These are phyloP conservation scores for Pyrenochaeta sp. DNA, from an alignment of 2,329 filamentous ascomycete genomes.

Conservation along the genomic window DNA sequence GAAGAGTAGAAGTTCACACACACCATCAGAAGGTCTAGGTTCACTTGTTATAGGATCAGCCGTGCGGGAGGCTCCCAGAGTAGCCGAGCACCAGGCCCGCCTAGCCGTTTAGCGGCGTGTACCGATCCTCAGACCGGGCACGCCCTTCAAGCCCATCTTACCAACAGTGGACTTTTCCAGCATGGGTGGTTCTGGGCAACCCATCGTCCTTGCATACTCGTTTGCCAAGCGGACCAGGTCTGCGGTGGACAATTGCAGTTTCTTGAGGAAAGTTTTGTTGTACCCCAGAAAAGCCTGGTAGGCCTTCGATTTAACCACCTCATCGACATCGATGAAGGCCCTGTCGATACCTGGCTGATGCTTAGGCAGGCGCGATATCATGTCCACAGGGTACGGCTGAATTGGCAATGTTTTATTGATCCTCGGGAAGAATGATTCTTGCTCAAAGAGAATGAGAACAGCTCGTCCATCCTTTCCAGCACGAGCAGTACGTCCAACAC, in stretches of 20 bases:
- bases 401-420: constrained; percentile 61
- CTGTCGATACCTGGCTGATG: constrained; percentile 42
- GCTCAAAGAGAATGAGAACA: constrained; percentile 61
- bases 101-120: constrained; percentile 17
- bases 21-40: too few species aligned
- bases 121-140: constrained; percentile 50
- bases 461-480: constrained; percentile 60
- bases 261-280: constrained; percentile 56
- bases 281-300: constrained; percentile 60
- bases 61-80: too few species aligned
- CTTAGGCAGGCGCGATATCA: constrained; percentile 47
- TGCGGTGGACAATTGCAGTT: constrained; percentile 49
- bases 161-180: constrained; percentile 56
- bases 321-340: constrained; percentile 50
- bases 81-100: too few species aligned
- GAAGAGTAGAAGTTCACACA: too few species aligned
- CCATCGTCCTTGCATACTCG: constrained; percentile 54
- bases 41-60: too few species aligned
- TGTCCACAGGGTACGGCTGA: constrained; percentile 56
- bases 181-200: constrained; percentile 55
- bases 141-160: constrained; percentile 60
- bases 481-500: constrained; percentile 54
- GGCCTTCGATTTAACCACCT: constrained; percentile 53
- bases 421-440: constrained; percentile 61
- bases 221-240: constrained; percentile 55